A percentile compares a stretch with the other conserved stretches of the same genome.
phyloP scores from a whole-genome alignment of 148 eudicot genomes.

The Vaccinium macrocarpon region DNA sequence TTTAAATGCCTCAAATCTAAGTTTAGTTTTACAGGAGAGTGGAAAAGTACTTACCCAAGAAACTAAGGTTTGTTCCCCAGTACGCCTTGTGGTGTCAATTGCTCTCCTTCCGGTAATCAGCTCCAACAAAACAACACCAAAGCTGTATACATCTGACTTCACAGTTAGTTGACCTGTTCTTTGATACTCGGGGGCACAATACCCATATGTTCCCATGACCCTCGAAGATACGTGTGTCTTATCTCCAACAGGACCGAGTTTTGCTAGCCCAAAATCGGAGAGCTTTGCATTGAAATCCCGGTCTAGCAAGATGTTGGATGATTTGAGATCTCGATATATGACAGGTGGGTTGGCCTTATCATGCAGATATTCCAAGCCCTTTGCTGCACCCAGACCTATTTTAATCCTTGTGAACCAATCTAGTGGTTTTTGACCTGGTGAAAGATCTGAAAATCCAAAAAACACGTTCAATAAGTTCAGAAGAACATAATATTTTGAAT shows the following conservation, averaged over 20 bases:
- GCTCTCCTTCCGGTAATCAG: slow-evolving; percentile 56
- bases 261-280: slow-evolving; percentile 64
- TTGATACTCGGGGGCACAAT: slow-evolving; percentile 65
- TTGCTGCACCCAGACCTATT: slow-evolving; percentile 51
- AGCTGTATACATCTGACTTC: slow-evolving; percentile 63
- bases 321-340: slow-evolving; percentile 53
- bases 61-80: slow-evolving; percentile 47
- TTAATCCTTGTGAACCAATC: slow-evolving; percentile 57
- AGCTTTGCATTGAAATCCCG: slow-evolving; percentile 50
- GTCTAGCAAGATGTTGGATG: slow-evolving; percentile 62
- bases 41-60: slow-evolving; percentile 43
- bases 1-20: neutral
- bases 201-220: slow-evolving; percentile 55
- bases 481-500: neutral
- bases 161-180: slow-evolving; percentile 48
- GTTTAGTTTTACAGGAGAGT: neutral
- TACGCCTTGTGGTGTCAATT: slow-evolving; percentile 34
- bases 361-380: slow-evolving; percentile 60
- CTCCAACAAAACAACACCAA: slow-evolving; percentile 66
- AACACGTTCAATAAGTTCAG: neutral
- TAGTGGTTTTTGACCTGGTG: slow-evolving; percentile 26
- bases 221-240: slow-evolving; percentile 49
- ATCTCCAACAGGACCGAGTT: slow-evolving; percentile 51
- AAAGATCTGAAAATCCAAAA: slow-evolving; percentile 36
- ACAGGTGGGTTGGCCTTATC: slow-evolving; percentile 53